These are phyloP conservation scores for Apophysomyces trapeziformis DNA, from an alignment of 371 early-diverging fungal species.

Conservation along the genomic window DNA sequence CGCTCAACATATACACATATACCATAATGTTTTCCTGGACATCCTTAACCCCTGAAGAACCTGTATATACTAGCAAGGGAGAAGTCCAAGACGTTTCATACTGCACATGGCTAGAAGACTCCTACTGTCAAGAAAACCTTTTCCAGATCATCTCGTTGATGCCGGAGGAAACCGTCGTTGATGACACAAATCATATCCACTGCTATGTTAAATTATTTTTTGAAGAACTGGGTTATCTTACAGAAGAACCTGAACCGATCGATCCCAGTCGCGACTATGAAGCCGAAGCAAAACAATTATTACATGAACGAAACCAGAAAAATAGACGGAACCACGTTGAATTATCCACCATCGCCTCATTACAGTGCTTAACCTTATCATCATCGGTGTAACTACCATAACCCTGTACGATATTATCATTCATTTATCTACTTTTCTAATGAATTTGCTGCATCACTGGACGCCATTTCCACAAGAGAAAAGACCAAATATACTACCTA, in stretches of 20 bases:
- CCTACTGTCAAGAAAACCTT: slow-evolving; percentile 41
- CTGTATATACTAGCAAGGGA: not conserved
- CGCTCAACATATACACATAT: not conserved
- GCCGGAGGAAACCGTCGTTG: slow-evolving; percentile 32
- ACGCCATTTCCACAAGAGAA: too few relatives aligned
- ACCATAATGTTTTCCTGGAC: not conserved
- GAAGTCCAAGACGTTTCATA: not conserved
- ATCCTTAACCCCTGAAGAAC: slow-evolving; percentile 2
- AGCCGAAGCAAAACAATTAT: slow-evolving; percentile 27
- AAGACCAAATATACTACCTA: too few relatives aligned
- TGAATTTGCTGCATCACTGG: too few relatives aligned
- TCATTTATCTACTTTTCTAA: too few relatives aligned
- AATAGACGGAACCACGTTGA: slow-evolving; percentile 29
- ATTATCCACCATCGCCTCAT: slow-evolving; percentile 28
- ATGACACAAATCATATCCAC: slow-evolving; percentile 31
- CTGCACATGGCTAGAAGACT: slow-evolving; percentile 31
- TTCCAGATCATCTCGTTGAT: slow-evolving; percentile 29
- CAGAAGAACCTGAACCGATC: slow-evolving; percentile 42
- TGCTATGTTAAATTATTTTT: slow-evolving; percentile 26
- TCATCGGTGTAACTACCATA: slow-evolving; percentile 16
- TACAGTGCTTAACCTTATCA: slow-evolving; percentile 31
- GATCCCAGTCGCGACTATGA: slow-evolving; percentile 43
- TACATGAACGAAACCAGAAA: slow-evolving; percentile 31
- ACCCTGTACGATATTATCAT: not conserved
- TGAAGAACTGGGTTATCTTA: slow-evolving; percentile 38